Evolutionary conservation across 108 stramenopile species (phyloP).

Genomic region (Pseudonitzschia multistriata): DNA sequence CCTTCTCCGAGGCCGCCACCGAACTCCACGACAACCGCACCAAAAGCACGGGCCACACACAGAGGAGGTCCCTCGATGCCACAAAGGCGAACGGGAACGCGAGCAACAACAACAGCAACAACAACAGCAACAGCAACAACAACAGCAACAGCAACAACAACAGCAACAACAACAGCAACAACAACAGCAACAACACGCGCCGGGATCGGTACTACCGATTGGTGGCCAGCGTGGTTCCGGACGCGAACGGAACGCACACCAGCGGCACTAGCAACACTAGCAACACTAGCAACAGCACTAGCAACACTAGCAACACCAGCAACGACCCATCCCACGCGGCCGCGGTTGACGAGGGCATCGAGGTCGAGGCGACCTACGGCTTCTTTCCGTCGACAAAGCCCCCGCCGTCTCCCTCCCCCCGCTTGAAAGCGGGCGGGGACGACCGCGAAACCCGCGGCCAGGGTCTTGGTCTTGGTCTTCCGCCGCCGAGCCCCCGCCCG

Average conservation of each 20-base stretch:
- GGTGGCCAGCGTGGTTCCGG: too few relatives aligned
- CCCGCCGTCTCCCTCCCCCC: constrained; percentile 15
- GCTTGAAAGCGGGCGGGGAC: neutral
- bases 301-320: neutral
- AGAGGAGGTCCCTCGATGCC: neutral
- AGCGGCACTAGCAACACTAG: neutral
- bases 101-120: neutral
- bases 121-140: neutral
- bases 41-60: neutral
- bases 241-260: too few relatives aligned
- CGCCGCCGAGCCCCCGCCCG: neutral
- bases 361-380: constrained; percentile 15
- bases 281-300: neutral
- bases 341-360: constrained; percentile 1
- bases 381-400: constrained; percentile 40
- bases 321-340: neutral
- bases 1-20: constrained; percentile 37
- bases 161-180: neutral
- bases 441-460: neutral
- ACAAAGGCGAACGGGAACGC: constrained; percentile 11
- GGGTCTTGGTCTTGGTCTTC: neutral
- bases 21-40: constrained; percentile 44
- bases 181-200: neutral
- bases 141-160: neutral
- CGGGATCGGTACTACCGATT: neutral